A percentile compares a stretch with the other conserved stretches of the same genome.
phyloP scores from a whole-genome alignment of 305 asterid genomes.

The Fraxinus baroniana region DNA sequence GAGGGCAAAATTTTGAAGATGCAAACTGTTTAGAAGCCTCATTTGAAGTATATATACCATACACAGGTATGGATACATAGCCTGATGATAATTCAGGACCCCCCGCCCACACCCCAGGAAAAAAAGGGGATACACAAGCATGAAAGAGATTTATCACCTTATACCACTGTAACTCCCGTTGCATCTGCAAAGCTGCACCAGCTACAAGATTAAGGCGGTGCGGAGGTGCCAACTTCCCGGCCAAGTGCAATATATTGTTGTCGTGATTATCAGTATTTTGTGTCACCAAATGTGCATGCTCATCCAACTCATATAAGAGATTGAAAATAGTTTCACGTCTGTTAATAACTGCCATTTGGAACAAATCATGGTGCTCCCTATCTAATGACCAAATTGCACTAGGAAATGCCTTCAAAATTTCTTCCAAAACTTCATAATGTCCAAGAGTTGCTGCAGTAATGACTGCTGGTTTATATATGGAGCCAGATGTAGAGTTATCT shows the following conservation, averaged over 20 bases:
- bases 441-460: conserved; percentile 27
- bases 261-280: conserved; percentile 27
- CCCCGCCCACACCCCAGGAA: neutral
- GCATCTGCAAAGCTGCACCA: conserved; percentile 50
- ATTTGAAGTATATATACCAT: neutral
- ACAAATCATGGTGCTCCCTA: conserved; percentile 28
- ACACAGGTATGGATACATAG: neutral
- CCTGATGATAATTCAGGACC: neutral
- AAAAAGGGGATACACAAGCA: neutral
- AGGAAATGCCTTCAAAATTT: conserved; percentile 33
- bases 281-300: conserved; percentile 33
- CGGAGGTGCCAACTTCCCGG: conserved; percentile 41
- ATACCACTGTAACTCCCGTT: conserved; percentile 45
- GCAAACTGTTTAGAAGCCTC: neutral
- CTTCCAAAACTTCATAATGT: conserved; percentile 29
- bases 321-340: conserved; percentile 35
- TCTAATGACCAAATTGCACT: conserved; percentile 32
- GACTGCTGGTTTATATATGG: conserved; percentile 32
- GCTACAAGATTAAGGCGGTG: conserved; percentile 36
- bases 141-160: conserved; percentile 27
- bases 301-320: conserved; percentile 26
- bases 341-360: conserved; percentile 39
- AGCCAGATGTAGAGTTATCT: conserved; percentile 26
- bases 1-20: neutral
- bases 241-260: conserved; percentile 46